These are phyloP conservation scores for Tetracladium maxilliforme DNA, from an alignment of 2,329 filamentous ascomycete species.

Conservation along the genomic window DNA sequence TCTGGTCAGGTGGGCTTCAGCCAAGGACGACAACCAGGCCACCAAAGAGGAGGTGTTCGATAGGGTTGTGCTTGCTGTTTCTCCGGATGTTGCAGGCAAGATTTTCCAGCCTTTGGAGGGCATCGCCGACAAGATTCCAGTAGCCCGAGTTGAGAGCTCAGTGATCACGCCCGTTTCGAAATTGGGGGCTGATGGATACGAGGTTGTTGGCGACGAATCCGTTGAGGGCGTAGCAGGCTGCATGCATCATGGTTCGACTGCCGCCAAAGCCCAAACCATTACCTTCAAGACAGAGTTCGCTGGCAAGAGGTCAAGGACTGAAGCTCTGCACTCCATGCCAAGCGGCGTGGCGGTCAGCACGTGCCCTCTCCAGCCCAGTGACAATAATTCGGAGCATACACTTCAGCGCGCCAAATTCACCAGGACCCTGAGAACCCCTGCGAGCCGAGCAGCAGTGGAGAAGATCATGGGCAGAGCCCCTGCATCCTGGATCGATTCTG, in stretches of 20 bases:
- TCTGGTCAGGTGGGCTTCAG: slow-evolving; percentile 4
- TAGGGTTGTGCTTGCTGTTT: slow-evolving; percentile 35
- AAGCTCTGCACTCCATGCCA: slow-evolving; percentile 34
- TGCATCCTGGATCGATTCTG: slow-evolving; percentile 2
- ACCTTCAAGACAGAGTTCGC: slow-evolving; percentile 20
- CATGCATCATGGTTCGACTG: slow-evolving; percentile 7
- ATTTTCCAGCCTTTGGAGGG: slow-evolving; percentile 28
- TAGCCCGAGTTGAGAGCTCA: slow-evolving; percentile 29
- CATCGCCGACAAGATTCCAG: slow-evolving; percentile 27
- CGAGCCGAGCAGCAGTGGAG: slow-evolving; percentile 31
- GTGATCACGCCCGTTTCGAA: slow-evolving; percentile 21
- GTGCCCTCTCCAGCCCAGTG: slow-evolving; percentile 24
- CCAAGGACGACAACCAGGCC: too few species aligned
- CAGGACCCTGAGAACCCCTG: slow-evolving; percentile 31
- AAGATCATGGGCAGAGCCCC: slow-evolving; percentile 20
- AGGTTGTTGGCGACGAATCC: slow-evolving; percentile 3
- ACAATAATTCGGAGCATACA: slow-evolving; percentile 14
- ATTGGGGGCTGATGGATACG: slow-evolving; percentile 7
- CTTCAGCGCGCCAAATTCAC: slow-evolving; percentile 32
- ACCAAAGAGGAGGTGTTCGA: slow-evolving; percentile 26
- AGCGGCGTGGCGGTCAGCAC: slow-evolving; percentile 37
- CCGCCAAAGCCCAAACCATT: slow-evolving; percentile 11
- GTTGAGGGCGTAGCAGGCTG: slow-evolving; percentile 9
- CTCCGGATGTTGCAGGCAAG: slow-evolving; percentile 32
- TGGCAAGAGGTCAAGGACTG: slow-evolving; percentile 20